Percentiles rank a stretch among this genome's conserved stretches.
These are phyloP conservation scores for Castanea sativa DNA, from an alignment of 306 rosid species.

Conservation along the genomic window DNA sequence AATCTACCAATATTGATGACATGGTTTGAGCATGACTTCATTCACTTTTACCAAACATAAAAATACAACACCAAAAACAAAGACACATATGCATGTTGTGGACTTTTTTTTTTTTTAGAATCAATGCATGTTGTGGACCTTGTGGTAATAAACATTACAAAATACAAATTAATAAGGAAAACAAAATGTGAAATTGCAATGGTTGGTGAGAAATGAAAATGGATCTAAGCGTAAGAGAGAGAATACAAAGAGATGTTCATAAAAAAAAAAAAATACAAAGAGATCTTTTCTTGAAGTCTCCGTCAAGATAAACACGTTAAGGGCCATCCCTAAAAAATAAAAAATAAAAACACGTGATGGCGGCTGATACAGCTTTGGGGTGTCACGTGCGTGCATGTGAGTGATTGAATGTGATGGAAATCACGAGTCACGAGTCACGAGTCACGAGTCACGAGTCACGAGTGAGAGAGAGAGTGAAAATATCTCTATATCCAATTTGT, in stretches of 20 bases:
- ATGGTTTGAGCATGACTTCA: neutral
- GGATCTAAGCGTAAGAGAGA: too few species aligned
- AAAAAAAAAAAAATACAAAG: too few species aligned
- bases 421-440: neutral
- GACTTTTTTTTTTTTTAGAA: too few species aligned
- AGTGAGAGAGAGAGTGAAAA: too few species aligned
- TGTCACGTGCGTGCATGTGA: neutral
- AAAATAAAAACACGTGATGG: conserved; percentile 30
- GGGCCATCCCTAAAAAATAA: neutral
- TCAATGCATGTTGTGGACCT: too few species aligned
- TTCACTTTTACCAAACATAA: neutral
- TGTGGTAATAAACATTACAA: too few species aligned
- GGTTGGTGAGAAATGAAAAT: too few species aligned
- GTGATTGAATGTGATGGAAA: neutral
- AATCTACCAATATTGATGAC: conserved; percentile 16
- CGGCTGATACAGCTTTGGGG: conserved; percentile 2
- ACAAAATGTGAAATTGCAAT: too few species aligned
- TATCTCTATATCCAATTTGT: neutral
- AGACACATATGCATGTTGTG: too few species aligned
- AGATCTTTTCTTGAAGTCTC: conserved; percentile 27
- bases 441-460: neutral
- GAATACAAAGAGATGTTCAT: neutral
- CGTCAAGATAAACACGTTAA: conserved; percentile 42
- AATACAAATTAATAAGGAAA: too few species aligned
- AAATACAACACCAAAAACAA: neutral